Base-by-base conservation (phyloP, 2,329 filamentous ascomycete species). In the Waltergamsia citrina region DNA sequence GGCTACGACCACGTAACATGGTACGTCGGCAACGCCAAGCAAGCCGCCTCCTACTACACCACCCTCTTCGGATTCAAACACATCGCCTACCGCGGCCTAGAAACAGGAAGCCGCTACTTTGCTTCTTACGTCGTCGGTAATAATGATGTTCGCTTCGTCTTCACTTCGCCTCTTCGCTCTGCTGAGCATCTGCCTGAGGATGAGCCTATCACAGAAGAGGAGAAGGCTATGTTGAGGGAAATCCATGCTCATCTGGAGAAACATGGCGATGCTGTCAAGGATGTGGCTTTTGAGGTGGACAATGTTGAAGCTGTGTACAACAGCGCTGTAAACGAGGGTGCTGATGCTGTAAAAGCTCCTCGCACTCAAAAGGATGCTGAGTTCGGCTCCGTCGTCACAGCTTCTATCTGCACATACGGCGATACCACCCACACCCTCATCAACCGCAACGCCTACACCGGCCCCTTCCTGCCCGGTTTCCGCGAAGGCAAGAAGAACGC, bases 11-110 rank as follows among this genome's bases (percentile, higher is more conserved):
- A 94, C 59, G 75, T 94, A 37, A 88, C 86, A 46, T 95, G 88
- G 88, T 94, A 86, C 66, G 90, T 95, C 20, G 87, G 88, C 53
- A 96, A 96, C 54, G 88, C 90, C 48, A 95, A 95, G 63, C 88
- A 95, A 66, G 85, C 87, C 3, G 88, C 88, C 25, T 74, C 81
- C 11, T 95, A 85, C 64, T 95, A 94, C 63, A 80, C 81, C 45
- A 80, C 76, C 9, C 82, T 87, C 44, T 87, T 95, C 66, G 88
- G 86, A 36, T 94, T 95, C 65, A 67, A 74, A 49, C 75, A 74
- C 15, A 60, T 94, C 37, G 90, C 90, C 41, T 94, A 94, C 59
- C 74, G 74, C 26, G 90, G 88, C 5, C 77, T 95, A 5, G 88
- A 95, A 59, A 95, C 88, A 1, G 86, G 86, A 41, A 85, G 76